Conservation (phyloP, 495 filamentous ascomycete species). For the Pseudomonodictys pantanalensis region DNA sequence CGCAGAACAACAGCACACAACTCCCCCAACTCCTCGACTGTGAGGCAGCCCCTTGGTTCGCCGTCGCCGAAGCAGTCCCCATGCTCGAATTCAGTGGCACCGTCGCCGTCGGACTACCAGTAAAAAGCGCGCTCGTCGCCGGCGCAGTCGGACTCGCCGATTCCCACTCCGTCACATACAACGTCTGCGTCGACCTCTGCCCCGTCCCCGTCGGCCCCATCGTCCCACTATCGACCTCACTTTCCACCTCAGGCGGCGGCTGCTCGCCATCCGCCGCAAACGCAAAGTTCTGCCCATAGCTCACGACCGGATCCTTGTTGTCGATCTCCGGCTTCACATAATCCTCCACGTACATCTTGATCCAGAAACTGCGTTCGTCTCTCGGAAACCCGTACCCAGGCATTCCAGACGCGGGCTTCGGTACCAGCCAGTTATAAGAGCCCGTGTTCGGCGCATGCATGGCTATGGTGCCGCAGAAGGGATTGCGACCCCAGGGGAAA, state of each 20-base stretch:
- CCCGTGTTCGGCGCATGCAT: constrained; percentile 18
- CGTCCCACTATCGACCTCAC: neutral
- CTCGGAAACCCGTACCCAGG: constrained; percentile 2
- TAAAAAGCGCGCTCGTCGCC: too few species aligned
- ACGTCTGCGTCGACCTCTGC: too few species aligned
- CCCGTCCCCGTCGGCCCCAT: too few species aligned
- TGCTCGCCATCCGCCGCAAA: constrained; percentile 8
- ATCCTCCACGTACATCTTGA: constrained; percentile 29
- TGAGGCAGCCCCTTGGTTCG: too few species aligned
- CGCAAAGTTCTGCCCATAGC: constrained; percentile 15
- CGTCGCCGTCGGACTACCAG: too few species aligned
- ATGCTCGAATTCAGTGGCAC: too few species aligned
- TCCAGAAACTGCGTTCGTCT: constrained; percentile 15
- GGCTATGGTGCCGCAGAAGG: constrained; percentile 25
- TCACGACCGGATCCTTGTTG: constrained; percentile 17
- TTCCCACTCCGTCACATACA: too few species aligned
- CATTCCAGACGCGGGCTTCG: constrained; percentile 1
- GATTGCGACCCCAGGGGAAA: constrained; percentile 16
- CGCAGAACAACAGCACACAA: too few species aligned
- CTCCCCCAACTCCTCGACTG: too few species aligned
- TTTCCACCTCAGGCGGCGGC: too few species aligned
- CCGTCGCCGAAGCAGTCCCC: too few species aligned
- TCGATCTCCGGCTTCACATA: constrained; percentile 11
- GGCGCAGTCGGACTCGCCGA: too few species aligned
- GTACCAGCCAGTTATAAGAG: constrained; percentile 10